Evolutionary conservation across 805 yeast species (phyloP), one percentile per base, ranked within the genome.

Genomic region (Limtongia smithiae): DNA sequence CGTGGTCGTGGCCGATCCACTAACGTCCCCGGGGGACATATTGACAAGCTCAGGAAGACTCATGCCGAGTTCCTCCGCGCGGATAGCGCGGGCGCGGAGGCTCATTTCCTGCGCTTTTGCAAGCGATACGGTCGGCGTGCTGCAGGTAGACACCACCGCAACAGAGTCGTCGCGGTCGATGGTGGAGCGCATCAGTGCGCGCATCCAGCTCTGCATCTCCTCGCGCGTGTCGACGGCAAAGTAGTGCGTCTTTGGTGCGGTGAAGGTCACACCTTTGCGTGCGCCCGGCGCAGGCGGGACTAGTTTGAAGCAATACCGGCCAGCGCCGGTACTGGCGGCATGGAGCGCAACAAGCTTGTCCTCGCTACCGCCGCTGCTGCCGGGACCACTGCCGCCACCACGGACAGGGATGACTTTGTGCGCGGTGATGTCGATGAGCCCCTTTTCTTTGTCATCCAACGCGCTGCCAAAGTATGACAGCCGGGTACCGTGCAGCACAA

Each of bases 281-380:
- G 91, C 86, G 0, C 99, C 99, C 0, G 97, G 97, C 1, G 95
- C 95, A 0, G 99, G 99, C 8, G 99, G 99, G 3, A 90, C 80
- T 11, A 93, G 66, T 67, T 90, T 90, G 73, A 93, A 91, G 62
- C 96, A 88, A 64, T 80, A 86, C 35, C 95, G 76, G n/a, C 97
- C 97, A 37, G 85, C 83, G 7, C 97, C 96, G 2, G 95, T 84
- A 28, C 91, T 82, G 0, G 96, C 93, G 0, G 97, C 97, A 66
- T 86, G 86, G 40, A 91, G 69, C 0, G 96, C 86, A 33, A 87
- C 81, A 47, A 85, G 74, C 64, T 84, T 86, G 68, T 90, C 97
- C 60, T 87, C 95, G 12, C 75, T 69, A n/a, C n/a, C n/a, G n/a
- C n/a, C n/a, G n/a, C n/a, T n/a, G n/a, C n/a, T n/a, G n/a, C n/a